Conservation (phyloP, 2,329 filamentous ascomycete genomes). For the Colletotrichum sp. region DNA sequence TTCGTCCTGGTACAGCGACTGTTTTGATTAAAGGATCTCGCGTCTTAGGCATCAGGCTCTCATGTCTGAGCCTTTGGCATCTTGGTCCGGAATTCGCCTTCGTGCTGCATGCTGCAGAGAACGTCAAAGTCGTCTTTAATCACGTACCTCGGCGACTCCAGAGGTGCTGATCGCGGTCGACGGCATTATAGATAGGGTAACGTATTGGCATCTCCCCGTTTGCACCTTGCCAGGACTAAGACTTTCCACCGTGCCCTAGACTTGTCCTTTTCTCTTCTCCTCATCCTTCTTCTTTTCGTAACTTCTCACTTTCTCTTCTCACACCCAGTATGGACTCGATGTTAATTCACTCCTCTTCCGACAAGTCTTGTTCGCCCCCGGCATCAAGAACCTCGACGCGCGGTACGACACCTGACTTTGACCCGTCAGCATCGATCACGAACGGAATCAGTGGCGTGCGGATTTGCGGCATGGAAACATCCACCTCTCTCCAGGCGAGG, state of each 20-base stretch:
- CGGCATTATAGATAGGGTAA: slow-evolving; percentile 1
- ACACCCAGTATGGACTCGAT: slow-evolving; percentile 9
- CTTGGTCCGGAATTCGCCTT: neutral
- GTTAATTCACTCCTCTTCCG: slow-evolving; percentile 5
- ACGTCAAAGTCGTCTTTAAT: slow-evolving; percentile 12
- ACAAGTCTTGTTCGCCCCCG: slow-evolving; percentile 12
- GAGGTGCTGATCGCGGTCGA: slow-evolving; percentile 8
- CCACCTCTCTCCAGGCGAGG: neutral
- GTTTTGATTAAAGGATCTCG: neutral
- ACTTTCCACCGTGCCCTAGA: neutral
- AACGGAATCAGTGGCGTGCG: neutral
- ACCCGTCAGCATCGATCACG: neutral
- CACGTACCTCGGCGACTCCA: neutral
- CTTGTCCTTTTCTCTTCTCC: neutral
- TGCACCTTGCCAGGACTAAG: neutral
- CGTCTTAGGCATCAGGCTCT: slow-evolving; percentile 3
- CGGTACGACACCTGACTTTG: slow-evolving; percentile 14
- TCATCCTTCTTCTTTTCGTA: neutral
- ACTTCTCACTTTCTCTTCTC: neutral
- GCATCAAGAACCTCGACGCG: slow-evolving; percentile 11
- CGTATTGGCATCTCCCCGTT: slow-evolving; percentile 10
- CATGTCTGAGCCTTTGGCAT: slow-evolving; percentile 13
- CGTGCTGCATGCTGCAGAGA: neutral
- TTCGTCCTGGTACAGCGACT: neutral
- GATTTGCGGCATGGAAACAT: neutral